phyloP scores from a whole-genome alignment of 164 flowering plant genomes.

The Santalum album region DNA sequence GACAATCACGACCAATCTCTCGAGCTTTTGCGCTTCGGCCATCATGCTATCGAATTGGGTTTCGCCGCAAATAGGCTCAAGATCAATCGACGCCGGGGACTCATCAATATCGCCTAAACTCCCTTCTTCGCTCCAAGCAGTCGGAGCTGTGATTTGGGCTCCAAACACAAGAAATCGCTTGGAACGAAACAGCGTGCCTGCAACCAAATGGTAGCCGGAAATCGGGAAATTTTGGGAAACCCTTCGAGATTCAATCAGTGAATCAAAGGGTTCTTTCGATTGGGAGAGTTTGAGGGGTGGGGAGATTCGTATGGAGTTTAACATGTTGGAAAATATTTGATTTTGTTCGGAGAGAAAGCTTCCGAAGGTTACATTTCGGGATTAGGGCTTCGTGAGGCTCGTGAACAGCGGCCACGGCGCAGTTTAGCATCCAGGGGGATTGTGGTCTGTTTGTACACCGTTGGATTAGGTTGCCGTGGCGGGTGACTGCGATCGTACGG shows the following conservation, averaged over 20 bases:
- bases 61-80: conserved; percentile 41
- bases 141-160: not conserved
- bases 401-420: too few species aligned
- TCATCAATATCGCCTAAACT: conserved; percentile 25
- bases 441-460: too few species aligned
- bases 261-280: not conserved
- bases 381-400: too few species aligned
- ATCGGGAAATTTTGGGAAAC: not conserved
- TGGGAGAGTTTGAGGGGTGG: not conserved
- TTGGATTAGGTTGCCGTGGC: too few species aligned
- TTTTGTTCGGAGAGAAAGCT: too few species aligned
- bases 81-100: conserved; percentile 45
- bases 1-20: conserved; percentile 40
- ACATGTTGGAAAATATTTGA: too few species aligned
- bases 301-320: not conserved
- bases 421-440: too few species aligned
- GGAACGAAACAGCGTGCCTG: not conserved
- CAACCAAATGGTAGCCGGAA: not conserved
- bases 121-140: conserved; percentile 25
- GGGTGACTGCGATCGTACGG: too few species aligned
- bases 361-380: too few species aligned
- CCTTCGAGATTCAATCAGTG: not conserved
- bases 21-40: conserved; percentile 53
- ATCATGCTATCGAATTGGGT: conserved; percentile 52
- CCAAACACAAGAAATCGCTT: conserved; percentile 5